Evolutionary conservation across 371 early-diverging fungal species (phyloP).

Genomic region (Rhizopus stolonifer): DNA sequence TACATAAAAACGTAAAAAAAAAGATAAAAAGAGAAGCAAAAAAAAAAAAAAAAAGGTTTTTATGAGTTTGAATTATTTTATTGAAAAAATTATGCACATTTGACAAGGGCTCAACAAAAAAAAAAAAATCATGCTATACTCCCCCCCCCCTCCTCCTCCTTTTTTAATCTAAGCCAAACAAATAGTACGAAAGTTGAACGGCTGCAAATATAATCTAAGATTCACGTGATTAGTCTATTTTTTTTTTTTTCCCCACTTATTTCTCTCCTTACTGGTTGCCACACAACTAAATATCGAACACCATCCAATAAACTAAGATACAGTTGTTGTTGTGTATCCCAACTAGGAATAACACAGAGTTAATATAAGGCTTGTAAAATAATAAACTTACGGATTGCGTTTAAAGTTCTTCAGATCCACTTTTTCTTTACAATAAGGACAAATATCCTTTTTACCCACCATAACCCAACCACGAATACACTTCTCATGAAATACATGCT

Average conservation of each 20-base stretch:
- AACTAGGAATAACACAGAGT: constrained; percentile 31
- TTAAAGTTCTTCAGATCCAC: constrained; percentile 79
- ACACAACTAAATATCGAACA: constrained; percentile 78
- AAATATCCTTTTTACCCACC: constrained; percentile 91
- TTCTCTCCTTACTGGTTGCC: constrained; percentile 68
- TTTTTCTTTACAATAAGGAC: constrained; percentile 94
- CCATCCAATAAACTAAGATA: constrained; percentile 82
- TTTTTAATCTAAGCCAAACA: constrained; percentile 41
- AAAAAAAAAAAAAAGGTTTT: no score
- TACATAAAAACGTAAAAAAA: no score
- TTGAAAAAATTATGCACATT: no score
- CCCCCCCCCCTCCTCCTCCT: no score
- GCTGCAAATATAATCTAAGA: constrained; percentile 48
- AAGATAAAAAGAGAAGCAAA: no score
- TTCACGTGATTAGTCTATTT: neutral
- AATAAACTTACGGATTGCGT: constrained; percentile 67
- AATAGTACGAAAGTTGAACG: constrained; percentile 45
- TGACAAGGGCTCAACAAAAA: no score
- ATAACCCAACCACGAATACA: constrained; percentile 96
- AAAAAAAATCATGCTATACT: no score
- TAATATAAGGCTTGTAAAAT: neutral
- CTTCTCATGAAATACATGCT: constrained; percentile 84
- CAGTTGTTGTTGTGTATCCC: constrained; percentile 73
- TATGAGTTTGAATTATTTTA: no score
- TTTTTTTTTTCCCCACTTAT: neutral